Conservation (phyloP, 495 filamentous ascomycete species). For the Ascodesmis nigricans region DNA sequence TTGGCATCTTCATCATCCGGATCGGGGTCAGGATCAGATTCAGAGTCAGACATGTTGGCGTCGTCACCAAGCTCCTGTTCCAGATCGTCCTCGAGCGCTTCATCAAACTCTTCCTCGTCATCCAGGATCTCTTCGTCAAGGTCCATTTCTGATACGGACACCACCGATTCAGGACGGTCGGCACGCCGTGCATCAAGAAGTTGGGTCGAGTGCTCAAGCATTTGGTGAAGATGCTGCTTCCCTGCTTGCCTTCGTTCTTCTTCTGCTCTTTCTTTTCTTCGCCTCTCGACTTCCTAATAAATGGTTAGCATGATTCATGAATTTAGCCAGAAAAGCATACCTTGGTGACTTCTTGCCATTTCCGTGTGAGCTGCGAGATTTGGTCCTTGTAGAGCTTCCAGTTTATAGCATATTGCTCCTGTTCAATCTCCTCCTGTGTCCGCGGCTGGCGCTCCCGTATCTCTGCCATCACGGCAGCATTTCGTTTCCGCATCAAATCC, state of each 20-base stretch:
- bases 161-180: conserved; percentile 11
- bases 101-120: conserved; percentile 32
- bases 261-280: conserved; percentile 17
- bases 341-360: conserved; percentile 21
- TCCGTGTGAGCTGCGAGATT: conserved; percentile 17
- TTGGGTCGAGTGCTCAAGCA: conserved; percentile 21
- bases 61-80: conserved; percentile 25
- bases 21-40: conserved; percentile 30
- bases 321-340: conserved; percentile 8
- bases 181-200: conserved; percentile 17
- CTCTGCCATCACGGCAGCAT: conserved; percentile 27
- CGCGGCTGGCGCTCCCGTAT: conserved; percentile 35
- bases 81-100: conserved; percentile 21
- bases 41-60: conserved; percentile 28
- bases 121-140: conserved; percentile 24
- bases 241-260: conserved; percentile 18
- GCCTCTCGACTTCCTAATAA: conserved; percentile 17
- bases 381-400: conserved; percentile 20
- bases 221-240: conserved; percentile 20
- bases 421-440: conserved; percentile 43
- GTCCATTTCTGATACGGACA: conserved; percentile 15
- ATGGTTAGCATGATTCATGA: not conserved
- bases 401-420: conserved; percentile 27
- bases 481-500: conserved; percentile 38
- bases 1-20: conserved; percentile 36